phyloP scores from a whole-genome alignment of 176 grass and related monocot genomes.

The Musa beccarii region DNA sequence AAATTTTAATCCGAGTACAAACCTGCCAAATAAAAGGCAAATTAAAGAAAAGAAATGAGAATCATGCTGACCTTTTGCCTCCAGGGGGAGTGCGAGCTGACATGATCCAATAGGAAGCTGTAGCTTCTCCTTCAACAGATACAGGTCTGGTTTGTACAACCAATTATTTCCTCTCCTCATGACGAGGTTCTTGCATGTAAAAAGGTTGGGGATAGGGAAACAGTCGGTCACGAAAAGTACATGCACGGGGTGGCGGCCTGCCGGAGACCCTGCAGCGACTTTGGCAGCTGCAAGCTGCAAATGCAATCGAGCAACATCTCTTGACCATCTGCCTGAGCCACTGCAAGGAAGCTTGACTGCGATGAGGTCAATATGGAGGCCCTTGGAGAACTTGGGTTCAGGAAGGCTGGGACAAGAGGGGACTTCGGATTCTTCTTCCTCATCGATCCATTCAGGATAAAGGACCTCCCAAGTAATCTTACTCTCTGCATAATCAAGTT shows the following conservation, averaged over 20 bases:
- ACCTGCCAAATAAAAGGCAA: too few relatives aligned
- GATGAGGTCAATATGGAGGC: neutral
- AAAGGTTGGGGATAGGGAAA: slow-evolving; percentile 3
- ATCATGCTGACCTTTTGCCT: slow-evolving; percentile 7
- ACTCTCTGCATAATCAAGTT: neutral
- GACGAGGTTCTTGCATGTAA: neutral
- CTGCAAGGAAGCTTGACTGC: slow-evolving; percentile 11
- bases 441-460: slow-evolving; percentile 15
- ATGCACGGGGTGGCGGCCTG: neutral
- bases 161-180: neutral
- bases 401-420: slow-evolving; percentile 10
- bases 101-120: slow-evolving; percentile 11
- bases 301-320: slow-evolving; percentile 12
- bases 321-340: neutral
- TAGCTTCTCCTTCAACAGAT: neutral
- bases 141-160: slow-evolving; percentile 8
- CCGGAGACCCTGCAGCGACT: neutral
- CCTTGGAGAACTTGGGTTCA: neutral
- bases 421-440: slow-evolving; percentile 18
- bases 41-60: neutral
- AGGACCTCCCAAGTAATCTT: slow-evolving; percentile 4
- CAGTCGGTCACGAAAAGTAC: neutral
- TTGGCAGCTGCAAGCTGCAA: slow-evolving; percentile 10
- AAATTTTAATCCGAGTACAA: too few relatives aligned
- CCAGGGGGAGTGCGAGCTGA: neutral